Evolutionary conservation across 2,329 filamentous ascomycete genomes (phyloP).

Genomic region (Lecanicillium sp.): DNA sequence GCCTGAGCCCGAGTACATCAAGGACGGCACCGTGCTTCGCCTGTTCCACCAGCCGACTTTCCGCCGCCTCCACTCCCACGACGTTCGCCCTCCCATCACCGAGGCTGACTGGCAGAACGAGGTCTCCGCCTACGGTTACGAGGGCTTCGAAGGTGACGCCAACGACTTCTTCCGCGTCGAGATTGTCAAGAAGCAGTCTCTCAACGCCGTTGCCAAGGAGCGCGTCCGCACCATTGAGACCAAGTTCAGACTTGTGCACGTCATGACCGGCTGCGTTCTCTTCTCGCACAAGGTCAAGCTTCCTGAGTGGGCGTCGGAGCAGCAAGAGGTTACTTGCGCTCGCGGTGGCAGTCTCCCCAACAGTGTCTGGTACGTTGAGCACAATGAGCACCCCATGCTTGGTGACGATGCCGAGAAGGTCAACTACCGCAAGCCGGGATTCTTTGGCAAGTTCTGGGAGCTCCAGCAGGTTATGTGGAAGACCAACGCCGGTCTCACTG

Average conservation of each 20-base stretch:
- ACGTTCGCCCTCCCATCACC: conserved; percentile 78
- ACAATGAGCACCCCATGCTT: conserved; percentile 76
- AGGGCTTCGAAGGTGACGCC: conserved; percentile 92
- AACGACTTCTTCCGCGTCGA: conserved; percentile 95
- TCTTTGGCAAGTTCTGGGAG: conserved; percentile 97
- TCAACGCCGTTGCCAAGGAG: conserved; percentile 69
- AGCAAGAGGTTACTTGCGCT: conserved; percentile 98
- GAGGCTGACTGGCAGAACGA: conserved; percentile 94
- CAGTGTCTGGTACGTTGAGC: conserved; percentile 94
- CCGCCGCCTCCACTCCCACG: conserved; percentile 90
- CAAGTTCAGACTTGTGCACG: conserved; percentile 89
- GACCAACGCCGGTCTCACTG: conserved; percentile 91
- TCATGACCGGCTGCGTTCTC: conserved; percentile 93
- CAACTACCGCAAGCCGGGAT: conserved; percentile 90
- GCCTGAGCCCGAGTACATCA: conserved; percentile 58
- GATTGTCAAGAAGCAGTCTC: conserved; percentile 85
- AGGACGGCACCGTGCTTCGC: conserved; percentile 72
- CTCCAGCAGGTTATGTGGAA: conserved; percentile 98
- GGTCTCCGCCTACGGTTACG: conserved; percentile 93
- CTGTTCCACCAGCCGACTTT: conserved; percentile 79
- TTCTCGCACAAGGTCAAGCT: conserved; percentile 99
- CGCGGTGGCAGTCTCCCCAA: conserved; percentile 87
- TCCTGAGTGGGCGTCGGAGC: conserved; percentile 94
- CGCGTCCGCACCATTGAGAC: conserved; percentile 89
- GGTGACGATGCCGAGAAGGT: conserved; percentile 76